phyloP scores from a whole-genome alignment of 306 rosid genomes.

The Astragalus membranaceus region DNA sequence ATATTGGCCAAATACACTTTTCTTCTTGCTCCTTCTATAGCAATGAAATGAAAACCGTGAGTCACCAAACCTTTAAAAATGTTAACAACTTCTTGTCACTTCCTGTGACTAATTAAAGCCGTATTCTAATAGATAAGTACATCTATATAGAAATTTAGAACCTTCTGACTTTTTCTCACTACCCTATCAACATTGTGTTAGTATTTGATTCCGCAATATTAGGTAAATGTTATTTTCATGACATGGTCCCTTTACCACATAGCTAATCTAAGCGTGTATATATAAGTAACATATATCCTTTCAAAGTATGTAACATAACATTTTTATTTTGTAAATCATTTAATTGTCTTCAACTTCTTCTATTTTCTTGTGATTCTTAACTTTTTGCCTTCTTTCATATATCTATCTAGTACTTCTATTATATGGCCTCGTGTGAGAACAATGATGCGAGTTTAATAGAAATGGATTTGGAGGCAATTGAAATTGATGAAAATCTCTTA shows the following conservation, averaged over 20 bases:
- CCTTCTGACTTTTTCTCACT: constrained; percentile 18
- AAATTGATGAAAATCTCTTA: constrained; percentile 51
- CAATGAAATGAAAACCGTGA: constrained; percentile 19
- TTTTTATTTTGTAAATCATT: constrained; percentile 1
- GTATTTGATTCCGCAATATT: constrained; percentile 31
- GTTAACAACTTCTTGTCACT: constrained; percentile 17
- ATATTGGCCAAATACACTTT: background rate
- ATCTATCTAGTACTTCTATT: background rate
- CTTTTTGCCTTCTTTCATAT: background rate
- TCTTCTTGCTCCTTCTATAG: background rate
- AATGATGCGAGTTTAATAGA: constrained; percentile 25
- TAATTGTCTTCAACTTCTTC: background rate
- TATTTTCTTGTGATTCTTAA: background rate
- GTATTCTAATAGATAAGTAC: constrained; percentile 27
- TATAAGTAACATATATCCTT: background rate
- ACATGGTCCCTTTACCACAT: constrained; percentile 17
- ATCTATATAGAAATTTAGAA: background rate
- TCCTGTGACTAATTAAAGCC: constrained; percentile 28
- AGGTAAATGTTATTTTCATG: constrained; percentile 45
- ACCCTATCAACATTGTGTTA: constrained; percentile 20
- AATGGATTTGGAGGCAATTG: constrained; percentile 48
- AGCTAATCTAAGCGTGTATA: background rate
- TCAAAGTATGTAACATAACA: constrained; percentile 1
- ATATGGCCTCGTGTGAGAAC: constrained; percentile 36
- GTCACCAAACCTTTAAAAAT: background rate